These are phyloP conservation scores for Eleusine coracana DNA, from an alignment of 176 grass and related monocot genomes.

Conservation along the genomic window DNA sequence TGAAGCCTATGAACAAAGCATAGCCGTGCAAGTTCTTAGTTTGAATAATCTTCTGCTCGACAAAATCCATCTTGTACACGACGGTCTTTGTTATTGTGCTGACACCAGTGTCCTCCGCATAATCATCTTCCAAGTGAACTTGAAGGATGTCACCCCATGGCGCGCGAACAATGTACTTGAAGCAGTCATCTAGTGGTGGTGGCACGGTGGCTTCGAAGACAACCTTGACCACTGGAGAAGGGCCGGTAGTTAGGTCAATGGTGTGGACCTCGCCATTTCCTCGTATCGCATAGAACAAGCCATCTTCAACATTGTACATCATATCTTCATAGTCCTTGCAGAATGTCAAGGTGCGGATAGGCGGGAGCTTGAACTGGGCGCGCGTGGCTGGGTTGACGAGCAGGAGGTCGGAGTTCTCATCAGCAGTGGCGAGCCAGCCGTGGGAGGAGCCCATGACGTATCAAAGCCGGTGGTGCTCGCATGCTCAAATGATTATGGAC, in stretches of 20 bases:
- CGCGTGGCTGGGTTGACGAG: not conserved
- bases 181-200: not conserved
- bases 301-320: not conserved
- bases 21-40: not conserved
- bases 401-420: not conserved
- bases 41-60: not conserved
- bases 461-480: too few relatives aligned
- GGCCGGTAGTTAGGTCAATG: not conserved
- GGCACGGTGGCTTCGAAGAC: not conserved
- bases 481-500: too few relatives aligned
- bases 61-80: conserved; percentile 2
- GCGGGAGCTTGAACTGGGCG: not conserved
- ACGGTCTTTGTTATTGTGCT: not conserved
- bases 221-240: not conserved
- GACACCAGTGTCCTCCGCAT: not conserved
- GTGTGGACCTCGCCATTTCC: not conserved
- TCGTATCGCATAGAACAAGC: not conserved
- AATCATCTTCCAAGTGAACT: not conserved
- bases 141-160: conserved; percentile 12
- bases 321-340: not conserved
- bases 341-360: not conserved
- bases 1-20: not conserved
- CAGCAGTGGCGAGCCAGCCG: not conserved
- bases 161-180: conserved; percentile 6
- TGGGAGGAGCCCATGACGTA: not conserved